Base-by-base conservation (phyloP, 2,329 filamentous ascomycete species). In the Talaromyces marneffei region DNA sequence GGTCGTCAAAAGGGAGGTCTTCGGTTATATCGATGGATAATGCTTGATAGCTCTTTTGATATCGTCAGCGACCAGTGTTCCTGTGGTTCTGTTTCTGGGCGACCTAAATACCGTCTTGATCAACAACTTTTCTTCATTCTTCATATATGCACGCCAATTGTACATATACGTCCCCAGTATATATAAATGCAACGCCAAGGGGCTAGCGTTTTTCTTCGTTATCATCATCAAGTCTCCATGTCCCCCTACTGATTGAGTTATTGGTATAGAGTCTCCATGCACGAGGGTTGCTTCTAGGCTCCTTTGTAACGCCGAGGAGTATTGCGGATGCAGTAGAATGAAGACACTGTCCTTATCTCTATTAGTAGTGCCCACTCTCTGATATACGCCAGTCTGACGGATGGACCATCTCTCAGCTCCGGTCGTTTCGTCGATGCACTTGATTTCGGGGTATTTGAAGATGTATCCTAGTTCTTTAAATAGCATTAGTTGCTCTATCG, bases 301-400 rank as follows among this genome's bases (percentile, higher is more conserved):
- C 2, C 27, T 48, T n/a, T 29, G 44, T 4, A 48, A n/a, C 1
- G 44, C 23, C 25, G 44, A 29, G 4, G 44, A 48, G 16, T 48
- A 48, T 4, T 23, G 44, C n/a, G 44, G 44, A n/a, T 48, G 44
- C 16, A 48, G 3, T 1, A 48, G 2, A 9, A 48, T 48, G 6
- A 48, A 4, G 3, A 48, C 14, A 48, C 27, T 46, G 3, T 27
- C 42, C 7, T 27, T 46, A 16, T 46, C 42, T 1, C 1, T n/a
- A 46, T 16, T 16, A n/a, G 14, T 2, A 46, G 46, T 10, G 60
- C 54, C 40, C 62, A 61, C 42, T 62, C 57, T 69, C 25, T 74
- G 71, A 50, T 70, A 74, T 10, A 74, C 63, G 1, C 71, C 71
- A 5, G 66, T 70, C 59, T 74, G 71, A 2, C 72, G 68, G 25